Base-by-base conservation (phyloP, 208 protist genomes). In the Sergeia podlipaevii region DNA sequence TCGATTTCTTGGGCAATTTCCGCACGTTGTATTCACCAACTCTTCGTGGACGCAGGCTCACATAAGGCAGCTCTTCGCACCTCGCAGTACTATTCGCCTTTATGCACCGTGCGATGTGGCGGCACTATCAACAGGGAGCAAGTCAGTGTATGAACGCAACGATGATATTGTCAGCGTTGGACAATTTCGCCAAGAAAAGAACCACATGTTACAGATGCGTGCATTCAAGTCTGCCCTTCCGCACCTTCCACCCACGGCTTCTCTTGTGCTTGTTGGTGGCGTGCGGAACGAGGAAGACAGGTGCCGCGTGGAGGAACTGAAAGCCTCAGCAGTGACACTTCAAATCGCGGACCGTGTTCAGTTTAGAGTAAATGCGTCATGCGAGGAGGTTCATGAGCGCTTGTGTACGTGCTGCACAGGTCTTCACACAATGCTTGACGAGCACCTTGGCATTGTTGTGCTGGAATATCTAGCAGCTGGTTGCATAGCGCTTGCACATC, bases 391-490 rank as follows among this genome's bases (percentile, higher is more conserved):
- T 24, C 44, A 60, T 10, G 34, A 61, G n/a, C 54, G 74, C 10
- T 69, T 96, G 10, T 54, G 54, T 8, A 55, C 13, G 2, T 74
- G 89, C 47, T 63, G 57, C 0, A 77, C 97, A 24, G 98, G 98
- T 5, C 58, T 99, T 7, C 98, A 99, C 74, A 98, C 97, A 6
- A 99, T 99, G 98, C 75, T 84, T 49, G 92, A 98, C 52, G 98
- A 99, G 65, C 98, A 99, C 77, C 99, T 99, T 77, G 98, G 98
- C 24, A 99, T 99, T 68, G 91, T 97, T 18, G 63, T 99, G 0
- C 92, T 99, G 6, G 98, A 99, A 66, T 97, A 97, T 58, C 95
- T 99, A 29, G 96, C 96, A 0, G 71, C 77, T 10, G 94, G 94
- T 6, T 77, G 96, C 23, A 75, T 99, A 17, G 61, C 96, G 0